These are phyloP conservation scores for Chytriomyces hyalinus DNA, from an alignment of 192 early-diverging fungal species.

Conservation along the genomic window DNA sequence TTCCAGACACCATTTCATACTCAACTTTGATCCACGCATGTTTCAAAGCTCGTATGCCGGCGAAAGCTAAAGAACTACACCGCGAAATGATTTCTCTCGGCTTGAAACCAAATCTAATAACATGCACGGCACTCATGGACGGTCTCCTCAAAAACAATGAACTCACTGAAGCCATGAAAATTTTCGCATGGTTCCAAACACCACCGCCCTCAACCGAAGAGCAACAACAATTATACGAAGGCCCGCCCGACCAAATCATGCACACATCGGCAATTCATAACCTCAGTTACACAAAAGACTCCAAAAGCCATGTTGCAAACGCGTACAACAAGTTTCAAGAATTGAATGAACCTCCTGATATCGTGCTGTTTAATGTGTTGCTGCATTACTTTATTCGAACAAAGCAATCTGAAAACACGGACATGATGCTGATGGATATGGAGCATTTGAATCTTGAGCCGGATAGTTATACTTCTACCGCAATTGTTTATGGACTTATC, in stretches of 20 bases:
- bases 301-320: background rate
- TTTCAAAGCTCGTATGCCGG: background rate
- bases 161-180: background rate
- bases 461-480: slow-evolving; percentile 1
- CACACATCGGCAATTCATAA: slow-evolving; percentile 18
- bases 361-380: slow-evolving; percentile 21
- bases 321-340: background rate
- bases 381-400: slow-evolving; percentile 1
- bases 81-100: background rate
- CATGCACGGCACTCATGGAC: slow-evolving; percentile 15
- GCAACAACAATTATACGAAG: background rate
- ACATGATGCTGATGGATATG: background rate
- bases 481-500: slow-evolving; percentile 5
- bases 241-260: slow-evolving; percentile 9
- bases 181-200: background rate
- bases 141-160: slow-evolving; percentile 1
- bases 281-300: background rate
- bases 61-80: background rate
- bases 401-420: background rate
- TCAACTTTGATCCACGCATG: slow-evolving; percentile 1
- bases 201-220: background rate
- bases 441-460: background rate
- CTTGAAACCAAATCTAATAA: background rate
- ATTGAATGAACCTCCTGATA: slow-evolving; percentile 3
- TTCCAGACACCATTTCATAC: slow-evolving; percentile 7